phyloP scores from a whole-genome alignment of 2,329 filamentous ascomycete species.

The Scedosporium boydii region DNA sequence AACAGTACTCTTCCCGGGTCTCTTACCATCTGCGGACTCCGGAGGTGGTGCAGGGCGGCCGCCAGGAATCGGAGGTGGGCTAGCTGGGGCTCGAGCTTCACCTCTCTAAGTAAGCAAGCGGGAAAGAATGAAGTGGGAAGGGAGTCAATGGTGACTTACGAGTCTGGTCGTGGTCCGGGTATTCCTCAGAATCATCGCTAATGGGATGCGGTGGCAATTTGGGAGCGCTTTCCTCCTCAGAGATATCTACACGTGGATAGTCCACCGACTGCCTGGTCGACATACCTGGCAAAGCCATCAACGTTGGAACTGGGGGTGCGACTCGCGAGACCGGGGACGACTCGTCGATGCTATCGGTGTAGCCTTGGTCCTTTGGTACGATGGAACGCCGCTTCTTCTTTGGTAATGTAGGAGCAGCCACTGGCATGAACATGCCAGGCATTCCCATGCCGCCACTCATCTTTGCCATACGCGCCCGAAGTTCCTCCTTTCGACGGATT shows the following conservation, averaged over 20 bases:
- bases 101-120: neutral
- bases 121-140: neutral
- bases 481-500: conserved; percentile 71
- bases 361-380: neutral
- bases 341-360: conserved; percentile 27
- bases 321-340: conserved; percentile 30
- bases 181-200: neutral
- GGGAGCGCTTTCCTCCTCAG: conserved; percentile 23
- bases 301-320: conserved; percentile 46
- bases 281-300: conserved; percentile 66
- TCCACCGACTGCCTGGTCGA: conserved; percentile 41
- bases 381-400: conserved; percentile 46
- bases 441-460: conserved; percentile 98
- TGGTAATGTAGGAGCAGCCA: conserved; percentile 35
- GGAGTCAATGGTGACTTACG: neutral
- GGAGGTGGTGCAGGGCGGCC: conserved; percentile 47
- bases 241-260: conserved; percentile 30
- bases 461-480: conserved; percentile 93
- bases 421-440: conserved; percentile 79
- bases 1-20: conserved; percentile 1
- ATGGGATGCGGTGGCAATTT: conserved; percentile 6
- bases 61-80: conserved; percentile 30
- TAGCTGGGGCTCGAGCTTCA: conserved; percentile 25
- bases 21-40: conserved; percentile 53
- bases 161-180: neutral